Evolutionary conservation across 176 grass and related monocot genomes (phyloP), one percentile per base, ranked within the genome.

Genomic region (Panicum miliaceum): DNA sequence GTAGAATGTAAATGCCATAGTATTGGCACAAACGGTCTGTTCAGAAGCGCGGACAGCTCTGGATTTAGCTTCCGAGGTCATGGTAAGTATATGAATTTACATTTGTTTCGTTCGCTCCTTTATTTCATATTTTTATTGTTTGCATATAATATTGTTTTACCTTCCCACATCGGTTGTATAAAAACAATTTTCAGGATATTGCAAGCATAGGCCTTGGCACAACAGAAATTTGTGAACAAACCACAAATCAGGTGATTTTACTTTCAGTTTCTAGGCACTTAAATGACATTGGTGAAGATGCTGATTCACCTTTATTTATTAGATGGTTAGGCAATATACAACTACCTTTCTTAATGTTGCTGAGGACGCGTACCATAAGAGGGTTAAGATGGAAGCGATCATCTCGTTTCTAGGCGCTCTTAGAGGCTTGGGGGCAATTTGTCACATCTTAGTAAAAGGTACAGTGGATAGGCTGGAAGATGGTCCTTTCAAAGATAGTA

Each of bases 11-110:
- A 68, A 22, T 6, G 16, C 11, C 66, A 12, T 8, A 20, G 66
- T 23, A 23, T 23, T 23, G 66, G 66, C 66, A 23, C 9, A 43
- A 69, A 13, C 1, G 11, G 7, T 68, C 2, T 40, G 65, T 41
- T 9, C 36, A 41, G 1, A 6, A 23, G 20, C 4, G 6, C 20
- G 13, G 13, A 43, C 66, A 69, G 20, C 66, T 43, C 22, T 69
- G 66, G 66, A 69, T 69, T 69, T 69, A 69, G 20, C 66, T 69
- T 69, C 66, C 8, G 7, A 20, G 22, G 66, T 69, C 66, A 13
- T 69, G 66, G 66, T 69, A 43, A 69, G 66, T 43, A 19, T 38
- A 8, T 3, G 15, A 2, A 19, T 8, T 5, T 42, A 23, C 4
- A 42, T n/a, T n/a, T 68, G 3, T 42, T 68, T 41, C n/a, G 0